These are phyloP conservation scores for Diaporthe aspalathi DNA, from an alignment of 2,329 filamentous ascomycete species.

Conservation along the genomic window DNA sequence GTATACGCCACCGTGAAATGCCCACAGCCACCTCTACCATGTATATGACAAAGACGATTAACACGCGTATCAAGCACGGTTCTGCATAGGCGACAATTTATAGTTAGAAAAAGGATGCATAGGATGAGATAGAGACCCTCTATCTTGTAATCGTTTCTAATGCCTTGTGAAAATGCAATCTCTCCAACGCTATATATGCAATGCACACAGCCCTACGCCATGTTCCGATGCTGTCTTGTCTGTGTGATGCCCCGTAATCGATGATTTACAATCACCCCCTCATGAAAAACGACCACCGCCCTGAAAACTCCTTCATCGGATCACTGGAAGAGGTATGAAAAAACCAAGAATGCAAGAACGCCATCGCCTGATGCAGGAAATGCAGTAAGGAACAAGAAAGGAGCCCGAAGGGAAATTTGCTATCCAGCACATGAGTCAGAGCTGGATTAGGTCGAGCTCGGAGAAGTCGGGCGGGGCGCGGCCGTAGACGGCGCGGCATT, in stretches of 20 bases:
- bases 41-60: neutral
- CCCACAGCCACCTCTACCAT: too few species aligned
- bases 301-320: neutral
- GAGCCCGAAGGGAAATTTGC: neutral
- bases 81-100: neutral
- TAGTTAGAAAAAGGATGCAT: neutral
- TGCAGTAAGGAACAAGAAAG: neutral
- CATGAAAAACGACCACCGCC: neutral
- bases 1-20: neutral
- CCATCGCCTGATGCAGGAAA: conserved; percentile 17
- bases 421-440: conserved; percentile 57
- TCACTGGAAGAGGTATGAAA: neutral
- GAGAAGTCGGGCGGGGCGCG: conserved; percentile 90
- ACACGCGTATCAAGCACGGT: neutral
- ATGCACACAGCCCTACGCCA: neutral
- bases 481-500: conserved; percentile 84
- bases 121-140: neutral
- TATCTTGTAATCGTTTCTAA: conserved; percentile 27
- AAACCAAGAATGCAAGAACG: conserved; percentile 1
- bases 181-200: conserved; percentile 20
- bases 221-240: neutral
- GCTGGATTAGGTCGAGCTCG: conserved; percentile 85
- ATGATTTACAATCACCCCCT: neutral
- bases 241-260: neutral
- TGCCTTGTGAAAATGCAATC: conserved; percentile 24